Base-by-base conservation (phyloP, 192 early-diverging fungal genomes). In the Coemansia umbellata region DNA sequence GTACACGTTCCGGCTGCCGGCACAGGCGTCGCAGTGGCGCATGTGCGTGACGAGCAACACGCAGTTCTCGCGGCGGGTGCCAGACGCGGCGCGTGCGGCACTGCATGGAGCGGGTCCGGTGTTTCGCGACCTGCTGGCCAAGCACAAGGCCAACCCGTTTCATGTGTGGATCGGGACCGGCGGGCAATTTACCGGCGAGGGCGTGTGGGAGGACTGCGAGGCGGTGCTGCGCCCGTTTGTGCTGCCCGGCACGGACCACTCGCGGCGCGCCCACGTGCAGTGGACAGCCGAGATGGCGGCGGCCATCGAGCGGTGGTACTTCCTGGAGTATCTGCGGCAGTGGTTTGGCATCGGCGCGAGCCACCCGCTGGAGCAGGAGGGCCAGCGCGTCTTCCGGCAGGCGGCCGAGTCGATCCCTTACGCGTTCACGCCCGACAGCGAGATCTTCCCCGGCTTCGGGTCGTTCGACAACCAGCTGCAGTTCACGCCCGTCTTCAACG, bases 351-450 rank as follows among this genome's bases (percentile, higher is more conserved):
- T 77, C 23, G 72, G 65, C 37, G 28, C 33, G 7, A 37, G 39
- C 27, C 22, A 19, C 8, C 37, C 60, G 37, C 30, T 49, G 5
- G 72, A 74, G 30, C 13, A 26, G 18, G 65, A 74, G 30, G 72
- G 60, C 42, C 77, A 78, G 41, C 48, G 54, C 31, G 70, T 79
- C 17, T 78, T 85, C 49, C 65, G 77, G 14, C 84, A 86, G 56
- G 87, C 89, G 1, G 76, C 82, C 24, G 83, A 85, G 17, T 58
- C 79, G 1, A 85, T 90, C 28, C 89, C 89, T 28, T 88, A 88
- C 47, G 79, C 87, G 53, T 87, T 88, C 68, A 85, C 82, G 44
- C 81, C 85, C 59, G 91, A 93, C 62, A 82, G 88, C 53, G 89
- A 93, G 63, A 86, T 91, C 48, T 81, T 91, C 37, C 86, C 90